phyloP scores from a whole-genome alignment of 2,329 filamentous ascomycete species.

The Alternaria arbusti region DNA sequence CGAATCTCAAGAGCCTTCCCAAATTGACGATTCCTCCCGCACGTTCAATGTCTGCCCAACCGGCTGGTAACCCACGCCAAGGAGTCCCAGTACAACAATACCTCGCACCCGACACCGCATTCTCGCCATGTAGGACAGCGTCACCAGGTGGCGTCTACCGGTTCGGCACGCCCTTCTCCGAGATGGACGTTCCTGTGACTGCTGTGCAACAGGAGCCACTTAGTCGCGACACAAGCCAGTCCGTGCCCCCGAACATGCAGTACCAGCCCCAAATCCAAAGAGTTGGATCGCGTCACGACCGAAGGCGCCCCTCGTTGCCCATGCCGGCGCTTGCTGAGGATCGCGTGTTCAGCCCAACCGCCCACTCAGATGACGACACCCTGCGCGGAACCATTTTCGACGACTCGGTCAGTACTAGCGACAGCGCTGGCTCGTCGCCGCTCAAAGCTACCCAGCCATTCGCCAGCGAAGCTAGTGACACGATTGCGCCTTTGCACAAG shows the following conservation, averaged over 20 bases:
- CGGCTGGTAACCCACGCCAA: conserved; percentile 32
- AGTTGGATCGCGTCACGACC: conserved; percentile 52
- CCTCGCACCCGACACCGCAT: conserved; percentile 47
- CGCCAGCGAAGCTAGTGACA: conserved; percentile 26
- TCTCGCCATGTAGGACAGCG: conserved; percentile 55
- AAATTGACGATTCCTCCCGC: conserved; percentile 62
- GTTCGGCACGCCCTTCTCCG: conserved; percentile 85
- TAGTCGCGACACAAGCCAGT: conserved; percentile 81
- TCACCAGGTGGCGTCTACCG: conserved; percentile 72
- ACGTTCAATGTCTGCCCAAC: conserved; percentile 46
- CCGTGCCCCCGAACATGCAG: conserved; percentile 91
- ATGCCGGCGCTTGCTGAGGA: conserved; percentile 75
- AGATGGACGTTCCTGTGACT: conserved; percentile 86
- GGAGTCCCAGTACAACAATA: conserved; percentile 32
- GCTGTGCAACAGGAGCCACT: conserved; percentile 74
- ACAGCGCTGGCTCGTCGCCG: conserved; percentile 44
- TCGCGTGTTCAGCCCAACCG: conserved; percentile 52
- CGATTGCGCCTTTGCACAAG: conserved; percentile 43
- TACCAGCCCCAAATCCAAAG: conserved; percentile 64
- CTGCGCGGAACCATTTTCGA: conserved; percentile 44
- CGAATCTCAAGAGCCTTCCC: conserved; percentile 62
- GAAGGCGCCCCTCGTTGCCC: conserved; percentile 70
- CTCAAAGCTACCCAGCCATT: conserved; percentile 34
- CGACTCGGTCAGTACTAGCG: conserved; percentile 14
- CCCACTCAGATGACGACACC: conserved; percentile 44